Conservation (phyloP, 2,329 filamentous ascomycete genomes). For the Clonostachys solani region DNA sequence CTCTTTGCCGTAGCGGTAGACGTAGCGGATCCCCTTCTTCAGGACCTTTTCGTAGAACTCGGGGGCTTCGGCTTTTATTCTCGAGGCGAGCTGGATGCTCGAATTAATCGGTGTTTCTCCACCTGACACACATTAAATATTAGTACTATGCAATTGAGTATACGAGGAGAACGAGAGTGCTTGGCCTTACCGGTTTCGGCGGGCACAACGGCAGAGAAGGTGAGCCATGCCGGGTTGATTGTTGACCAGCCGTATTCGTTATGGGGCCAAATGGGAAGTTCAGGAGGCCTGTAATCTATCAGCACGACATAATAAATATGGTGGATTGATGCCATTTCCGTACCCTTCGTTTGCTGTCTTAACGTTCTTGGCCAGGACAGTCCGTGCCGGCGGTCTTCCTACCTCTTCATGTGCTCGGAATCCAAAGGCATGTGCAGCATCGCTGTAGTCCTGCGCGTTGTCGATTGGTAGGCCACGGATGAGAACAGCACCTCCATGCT, state of each 20-base stretch:
- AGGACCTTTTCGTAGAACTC: conserved; percentile 18
- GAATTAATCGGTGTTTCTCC: conserved; percentile 27
- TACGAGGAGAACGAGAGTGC: background rate
- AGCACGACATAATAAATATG: background rate
- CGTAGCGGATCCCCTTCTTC: conserved; percentile 20
- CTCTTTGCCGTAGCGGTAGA: conserved; percentile 18
- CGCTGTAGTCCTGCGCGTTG: conserved; percentile 23
- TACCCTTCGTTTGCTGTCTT: conserved; percentile 29
- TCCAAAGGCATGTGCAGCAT: conserved; percentile 25
- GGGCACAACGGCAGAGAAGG: conserved; percentile 16
- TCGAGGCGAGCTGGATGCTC: conserved; percentile 16
- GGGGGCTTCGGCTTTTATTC: conserved; percentile 16
- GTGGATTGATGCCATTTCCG: background rate
- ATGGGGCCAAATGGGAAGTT: conserved; percentile 31
- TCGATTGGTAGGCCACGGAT: conserved; percentile 23
- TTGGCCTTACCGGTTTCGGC: conserved; percentile 10
- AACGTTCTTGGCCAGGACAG: conserved; percentile 23
- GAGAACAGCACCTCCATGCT: conserved; percentile 24
- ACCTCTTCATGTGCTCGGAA: conserved; percentile 25
- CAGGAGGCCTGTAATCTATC: conserved; percentile 13
- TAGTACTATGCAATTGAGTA: background rate
- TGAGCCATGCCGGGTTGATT: conserved; percentile 27
- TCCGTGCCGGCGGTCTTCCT: conserved; percentile 22
- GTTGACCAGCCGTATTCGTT: conserved; percentile 31
- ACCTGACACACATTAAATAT: conserved; percentile 6